A percentile compares a stretch with the other conserved stretches of the same genome.
phyloP scores from a whole-genome alignment of 2,329 filamentous ascomycete genomes.

The Aaosphaeria pasadenensis region DNA sequence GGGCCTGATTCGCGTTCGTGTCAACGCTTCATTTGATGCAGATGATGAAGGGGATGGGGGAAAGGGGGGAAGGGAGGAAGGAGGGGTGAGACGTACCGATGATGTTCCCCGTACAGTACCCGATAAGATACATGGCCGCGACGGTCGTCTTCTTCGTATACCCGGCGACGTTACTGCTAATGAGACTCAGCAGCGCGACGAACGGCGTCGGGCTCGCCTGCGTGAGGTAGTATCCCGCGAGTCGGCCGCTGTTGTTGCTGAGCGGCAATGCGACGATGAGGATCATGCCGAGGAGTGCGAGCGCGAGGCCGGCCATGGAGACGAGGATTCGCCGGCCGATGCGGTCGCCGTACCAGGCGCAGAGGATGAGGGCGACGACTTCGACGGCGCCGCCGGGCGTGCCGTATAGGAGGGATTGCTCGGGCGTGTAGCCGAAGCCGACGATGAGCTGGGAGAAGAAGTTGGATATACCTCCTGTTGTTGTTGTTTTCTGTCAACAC shows the following conservation, averaged over 20 bases:
- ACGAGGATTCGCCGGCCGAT: constrained; percentile 58
- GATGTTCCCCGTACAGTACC: constrained; percentile 41
- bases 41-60: not conserved
- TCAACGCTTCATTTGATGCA: too few relatives aligned
- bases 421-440: constrained; percentile 62
- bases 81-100: constrained; percentile 18
- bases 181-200: constrained; percentile 61
- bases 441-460: constrained; percentile 61
- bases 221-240: constrained; percentile 66
- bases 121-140: constrained; percentile 48
- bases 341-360: constrained; percentile 56
- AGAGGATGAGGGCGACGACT: constrained; percentile 56
- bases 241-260: constrained; percentile 55
- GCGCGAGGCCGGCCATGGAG: constrained; percentile 50
- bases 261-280: constrained; percentile 63
- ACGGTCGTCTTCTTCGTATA: constrained; percentile 61
- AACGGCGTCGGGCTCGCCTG: constrained; percentile 60
- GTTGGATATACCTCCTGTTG: constrained; percentile 52
- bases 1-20: constrained; percentile 47
- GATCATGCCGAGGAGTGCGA: constrained; percentile 59
- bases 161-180: constrained; percentile 60
- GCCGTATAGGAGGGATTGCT: constrained; percentile 63
- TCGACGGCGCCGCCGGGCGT: constrained; percentile 65
- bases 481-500: constrained; percentile 1
- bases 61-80: constrained; percentile 12